Conservation (phyloP, 305 asterid genomes). For the Fraxinus velutina region DNA sequence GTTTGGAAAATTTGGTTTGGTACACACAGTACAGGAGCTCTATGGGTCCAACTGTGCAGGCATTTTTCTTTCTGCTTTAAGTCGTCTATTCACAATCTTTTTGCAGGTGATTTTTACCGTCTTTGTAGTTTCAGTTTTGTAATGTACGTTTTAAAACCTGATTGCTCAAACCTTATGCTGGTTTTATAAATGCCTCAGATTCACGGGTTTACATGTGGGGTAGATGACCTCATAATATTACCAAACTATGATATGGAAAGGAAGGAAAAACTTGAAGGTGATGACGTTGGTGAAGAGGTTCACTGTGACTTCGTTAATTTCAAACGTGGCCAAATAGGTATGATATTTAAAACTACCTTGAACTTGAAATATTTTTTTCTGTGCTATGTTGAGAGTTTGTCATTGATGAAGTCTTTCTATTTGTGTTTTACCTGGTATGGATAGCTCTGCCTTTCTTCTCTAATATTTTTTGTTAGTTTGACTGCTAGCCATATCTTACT, state of each 20-base stretch:
- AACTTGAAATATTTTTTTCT: conserved; percentile 6
- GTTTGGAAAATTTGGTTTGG: conserved; percentile 94
- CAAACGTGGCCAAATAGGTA: conserved; percentile 85
- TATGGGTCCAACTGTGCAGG: conserved; percentile 90
- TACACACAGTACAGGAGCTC: conserved; percentile 92
- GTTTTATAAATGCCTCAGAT: conserved; percentile 38
- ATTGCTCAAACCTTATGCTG: conserved; percentile 14
- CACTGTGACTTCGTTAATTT: conserved; percentile 83
- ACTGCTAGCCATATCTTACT: background rate
- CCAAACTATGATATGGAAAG: conserved; percentile 66
- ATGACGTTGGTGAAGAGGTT: conserved; percentile 93
- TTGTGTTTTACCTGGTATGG: background rate
- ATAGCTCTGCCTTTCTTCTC: background rate
- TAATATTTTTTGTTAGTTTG: background rate
- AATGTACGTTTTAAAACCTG: conserved; percentile 13
- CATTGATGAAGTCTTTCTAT: background rate
- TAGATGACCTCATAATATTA: conserved; percentile 87
- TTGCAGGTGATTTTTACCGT: conserved; percentile 62
- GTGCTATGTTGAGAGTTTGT: background rate
- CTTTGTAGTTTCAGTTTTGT: conserved; percentile 10
- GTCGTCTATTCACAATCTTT: conserved; percentile 80
- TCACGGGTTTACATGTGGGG: conserved; percentile 95
- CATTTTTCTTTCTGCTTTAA: conserved; percentile 78
- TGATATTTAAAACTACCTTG: conserved; percentile 5
- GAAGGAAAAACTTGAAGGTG: conserved; percentile 86